Base-by-base conservation (phyloP, 2,329 filamentous ascomycete species). In the Didymosphaeria variabile region DNA sequence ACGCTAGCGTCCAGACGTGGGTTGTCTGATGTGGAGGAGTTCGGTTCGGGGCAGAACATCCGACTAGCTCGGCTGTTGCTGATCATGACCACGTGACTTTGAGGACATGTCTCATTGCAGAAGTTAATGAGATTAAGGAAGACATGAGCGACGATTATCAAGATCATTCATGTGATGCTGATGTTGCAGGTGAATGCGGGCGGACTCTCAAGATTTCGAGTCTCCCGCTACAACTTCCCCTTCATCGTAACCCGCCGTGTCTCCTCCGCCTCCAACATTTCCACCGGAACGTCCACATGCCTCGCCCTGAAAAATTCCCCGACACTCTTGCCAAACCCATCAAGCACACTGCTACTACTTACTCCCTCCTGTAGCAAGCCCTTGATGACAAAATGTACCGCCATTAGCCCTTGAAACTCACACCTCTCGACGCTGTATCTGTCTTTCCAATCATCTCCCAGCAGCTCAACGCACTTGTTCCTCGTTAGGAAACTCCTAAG, bases 311-410 rank as follows among this genome's bases (percentile, higher is more conserved):
- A 19, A 32, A 54, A 59, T 29, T 60, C 61, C 1, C 42, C 57
- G n/a, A 63, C 55, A 29, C 57, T 60, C 73, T 83, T 83, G 0
- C 80, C 81, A 9, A 83, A 72, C 0, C 77, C 79, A 65, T 83
- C 81, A 42, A 81, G 79, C 2, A 74, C 71, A 55, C 71, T 73
- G n/a, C 77, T 79, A 1, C 77, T 76, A 38, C 78, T 78, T 59
- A 79, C 80, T 0, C 80, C 80, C 0, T 79, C 72, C 36, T 81
- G 79, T 7, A 83, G 67, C 58, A 82, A 79, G 61, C 83, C 81
- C 47, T 80, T 74, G 21, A 84, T 65, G 13, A 82, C 65, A 61
- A 80, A 79, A 58, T 80, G 78, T n/a, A 80, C 77, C 4, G 77
- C 77, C 54, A 65, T 67, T 42, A 79, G 70, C 54, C 55, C 52